Evolutionary conservation across 2,329 filamentous ascomycete species (phyloP).

Genomic region (Fusarium coffeatum): DNA sequence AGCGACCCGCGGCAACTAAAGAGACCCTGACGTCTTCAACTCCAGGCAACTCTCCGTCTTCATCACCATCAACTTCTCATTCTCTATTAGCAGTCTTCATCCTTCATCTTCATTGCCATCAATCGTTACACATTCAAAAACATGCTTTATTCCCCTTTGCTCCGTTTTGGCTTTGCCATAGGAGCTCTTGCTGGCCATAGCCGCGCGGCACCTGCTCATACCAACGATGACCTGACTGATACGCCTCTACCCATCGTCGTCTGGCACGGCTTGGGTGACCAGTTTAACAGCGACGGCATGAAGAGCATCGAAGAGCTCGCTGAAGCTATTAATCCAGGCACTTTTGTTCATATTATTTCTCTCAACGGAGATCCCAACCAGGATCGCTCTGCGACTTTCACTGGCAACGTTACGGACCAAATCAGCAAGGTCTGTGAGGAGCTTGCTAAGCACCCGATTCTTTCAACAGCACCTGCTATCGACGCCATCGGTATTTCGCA

Average conservation of each 20-base stretch:
- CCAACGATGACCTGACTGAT: conserved; percentile 58
- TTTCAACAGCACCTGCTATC: conserved; percentile 83
- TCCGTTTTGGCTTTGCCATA: conserved; percentile 49
- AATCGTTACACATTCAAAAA: background rate
- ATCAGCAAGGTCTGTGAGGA: conserved; percentile 80
- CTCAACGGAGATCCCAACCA: conserved; percentile 72
- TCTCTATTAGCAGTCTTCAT: conserved; percentile 3
- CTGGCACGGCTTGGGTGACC: conserved; percentile 88
- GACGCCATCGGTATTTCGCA: conserved; percentile 96
- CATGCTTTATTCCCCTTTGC: conserved; percentile 37
- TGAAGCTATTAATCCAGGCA: conserved; percentile 80
- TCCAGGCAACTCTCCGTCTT: conserved; percentile 29
- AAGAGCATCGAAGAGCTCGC: conserved; percentile 77
- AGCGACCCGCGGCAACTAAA: background rate
- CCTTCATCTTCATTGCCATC: conserved; percentile 11
- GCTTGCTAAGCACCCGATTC: conserved; percentile 79
- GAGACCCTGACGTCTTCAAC: conserved; percentile 32
- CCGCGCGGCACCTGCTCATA: conserved; percentile 38
- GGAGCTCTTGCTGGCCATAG: conserved; percentile 46
- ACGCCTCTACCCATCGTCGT: conserved; percentile 89
- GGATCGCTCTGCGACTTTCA: conserved; percentile 87
- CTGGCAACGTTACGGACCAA: conserved; percentile 88
- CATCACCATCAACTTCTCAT: conserved; percentile 19
- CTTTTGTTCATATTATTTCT: conserved; percentile 82
- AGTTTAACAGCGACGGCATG: conserved; percentile 81